phyloP scores from a whole-genome alignment of 768 basidiomycete species.

The Clitopilus passeckerianus region DNA sequence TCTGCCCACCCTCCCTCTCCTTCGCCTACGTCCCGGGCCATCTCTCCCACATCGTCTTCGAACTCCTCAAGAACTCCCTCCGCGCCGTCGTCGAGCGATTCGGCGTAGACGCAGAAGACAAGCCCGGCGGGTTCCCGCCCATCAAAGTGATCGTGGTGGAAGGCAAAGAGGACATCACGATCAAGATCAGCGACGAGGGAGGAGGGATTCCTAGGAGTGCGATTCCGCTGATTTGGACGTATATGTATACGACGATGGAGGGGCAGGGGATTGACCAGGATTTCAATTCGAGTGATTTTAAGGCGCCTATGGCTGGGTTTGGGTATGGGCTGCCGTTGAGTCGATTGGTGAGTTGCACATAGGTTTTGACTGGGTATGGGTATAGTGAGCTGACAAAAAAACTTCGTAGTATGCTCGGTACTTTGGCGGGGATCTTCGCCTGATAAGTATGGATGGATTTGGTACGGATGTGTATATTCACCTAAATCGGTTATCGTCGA shows the following conservation, averaged over 20 bases:
- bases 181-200: constrained; percentile 98
- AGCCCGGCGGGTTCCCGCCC: constrained; percentile 54
- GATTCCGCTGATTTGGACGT: constrained; percentile 96
- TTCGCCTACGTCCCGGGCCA: constrained; percentile 98
- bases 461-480: constrained; percentile 95
- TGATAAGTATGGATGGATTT: constrained; percentile 99
- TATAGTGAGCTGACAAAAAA: background rate
- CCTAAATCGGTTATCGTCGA: constrained; percentile 79
- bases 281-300: constrained; percentile 84
- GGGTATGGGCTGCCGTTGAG: constrained; percentile 93
- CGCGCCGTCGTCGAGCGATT: constrained; percentile 93
- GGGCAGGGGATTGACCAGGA: constrained; percentile 69
- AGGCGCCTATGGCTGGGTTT: constrained; percentile 97
- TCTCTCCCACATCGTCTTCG: constrained; percentile 94
- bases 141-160: constrained; percentile 95
- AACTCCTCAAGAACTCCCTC: constrained; percentile 95
- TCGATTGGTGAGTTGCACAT: constrained; percentile 71
- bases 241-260: constrained; percentile 92
- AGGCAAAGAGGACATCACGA: constrained; percentile 97
- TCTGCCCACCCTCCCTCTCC: constrained; percentile 80
- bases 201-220: constrained; percentile 89
- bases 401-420: constrained; percentile 81
- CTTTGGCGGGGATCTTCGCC: constrained; percentile 86
- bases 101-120: constrained; percentile 74
- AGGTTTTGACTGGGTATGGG: background rate